Percentiles rank a stretch among this genome's conserved stretches.
Evolutionary conservation across 2,329 filamentous ascomycete genomes (phyloP).

Genomic region (Arthrobotrys musiformis): DNA sequence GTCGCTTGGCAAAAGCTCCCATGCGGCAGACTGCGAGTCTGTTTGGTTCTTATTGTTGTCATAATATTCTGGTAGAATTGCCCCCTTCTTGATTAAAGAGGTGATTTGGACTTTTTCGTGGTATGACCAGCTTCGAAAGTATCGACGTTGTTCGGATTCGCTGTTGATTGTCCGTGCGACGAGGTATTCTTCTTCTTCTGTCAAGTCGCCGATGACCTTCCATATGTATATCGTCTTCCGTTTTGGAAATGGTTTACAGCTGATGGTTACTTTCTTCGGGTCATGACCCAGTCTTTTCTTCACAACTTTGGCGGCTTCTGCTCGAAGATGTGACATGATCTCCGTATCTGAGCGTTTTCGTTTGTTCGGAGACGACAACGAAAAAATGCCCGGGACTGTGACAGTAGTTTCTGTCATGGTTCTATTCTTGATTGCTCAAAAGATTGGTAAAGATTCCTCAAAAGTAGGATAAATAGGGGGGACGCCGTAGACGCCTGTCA

Average conservation of each 20-base stretch:
- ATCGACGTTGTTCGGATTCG: not conserved
- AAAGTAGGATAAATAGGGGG: too few species aligned
- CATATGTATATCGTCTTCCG: conserved; percentile 27
- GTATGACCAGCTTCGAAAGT: conserved; percentile 16
- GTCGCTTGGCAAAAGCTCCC: not conserved
- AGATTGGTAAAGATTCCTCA: not conserved
- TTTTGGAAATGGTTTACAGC: conserved; percentile 18
- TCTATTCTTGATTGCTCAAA: not conserved
- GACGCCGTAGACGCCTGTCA: too few species aligned
- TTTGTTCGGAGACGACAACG: not conserved
- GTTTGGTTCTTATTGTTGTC: not conserved
- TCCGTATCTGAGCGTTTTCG: conserved; percentile 12
- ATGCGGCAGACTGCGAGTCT: not conserved
- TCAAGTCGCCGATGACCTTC: not conserved
- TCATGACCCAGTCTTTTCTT: not conserved
- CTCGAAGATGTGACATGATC: not conserved
- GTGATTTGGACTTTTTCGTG: not conserved
- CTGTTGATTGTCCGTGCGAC: not conserved
- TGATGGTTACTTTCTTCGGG: conserved; percentile 7
- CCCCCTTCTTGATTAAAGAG: not conserved
- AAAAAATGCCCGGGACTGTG: not conserved
- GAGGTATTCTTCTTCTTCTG: not conserved
- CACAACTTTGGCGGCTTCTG: not conserved
- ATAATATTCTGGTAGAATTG: conserved; percentile 8
- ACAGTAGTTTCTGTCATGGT: not conserved